Evolutionary conservation across 2,329 filamentous ascomycete species (phyloP).

Genomic region (Pseudogymnoascus sp.): DNA sequence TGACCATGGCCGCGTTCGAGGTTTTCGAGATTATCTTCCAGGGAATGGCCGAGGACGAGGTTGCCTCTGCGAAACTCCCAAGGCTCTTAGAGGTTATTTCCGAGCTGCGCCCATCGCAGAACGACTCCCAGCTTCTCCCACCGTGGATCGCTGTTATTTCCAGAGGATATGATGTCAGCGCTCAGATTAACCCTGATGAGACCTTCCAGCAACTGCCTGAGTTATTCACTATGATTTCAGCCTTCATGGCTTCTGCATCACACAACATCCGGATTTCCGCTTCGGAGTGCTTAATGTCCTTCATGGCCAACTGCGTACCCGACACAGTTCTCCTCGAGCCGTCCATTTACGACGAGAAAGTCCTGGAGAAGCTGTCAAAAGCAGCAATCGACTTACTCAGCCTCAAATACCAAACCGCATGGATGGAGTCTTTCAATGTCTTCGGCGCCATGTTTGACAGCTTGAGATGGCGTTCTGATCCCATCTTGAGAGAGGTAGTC

Average conservation of each 20-base stretch:
- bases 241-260: slow-evolving; percentile 78
- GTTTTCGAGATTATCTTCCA: slow-evolving; percentile 97
- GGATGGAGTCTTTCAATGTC: slow-evolving; percentile 90
- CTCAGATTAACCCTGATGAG: slow-evolving; percentile 80
- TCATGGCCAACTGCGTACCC: slow-evolving; percentile 84
- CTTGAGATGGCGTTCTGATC: slow-evolving; percentile 75
- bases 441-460: slow-evolving; percentile 80
- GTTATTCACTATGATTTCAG: slow-evolving; percentile 70
- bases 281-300: slow-evolving; percentile 89
- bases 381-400: slow-evolving; percentile 68
- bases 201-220: slow-evolving; percentile 86
- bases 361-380: slow-evolving; percentile 71
- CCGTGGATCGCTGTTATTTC: slow-evolving; percentile 96
- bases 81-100: slow-evolving; percentile 84
- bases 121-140: slow-evolving; percentile 88
- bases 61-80: slow-evolving; percentile 83
- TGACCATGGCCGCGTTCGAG: slow-evolving; percentile 93
- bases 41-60: slow-evolving; percentile 77
- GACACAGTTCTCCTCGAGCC: slow-evolving; percentile 76
- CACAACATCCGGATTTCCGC: slow-evolving; percentile 92
- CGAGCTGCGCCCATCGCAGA: slow-evolving; percentile 82
- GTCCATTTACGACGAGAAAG: slow-evolving; percentile 87
- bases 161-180: slow-evolving; percentile 86
- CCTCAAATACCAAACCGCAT: slow-evolving; percentile 88
- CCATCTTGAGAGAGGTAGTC: slow-evolving; percentile 68